These are phyloP conservation scores for Panicum virgatum DNA, from an alignment of 202 grass and related monocot genomes.

Conservation along the genomic window DNA sequence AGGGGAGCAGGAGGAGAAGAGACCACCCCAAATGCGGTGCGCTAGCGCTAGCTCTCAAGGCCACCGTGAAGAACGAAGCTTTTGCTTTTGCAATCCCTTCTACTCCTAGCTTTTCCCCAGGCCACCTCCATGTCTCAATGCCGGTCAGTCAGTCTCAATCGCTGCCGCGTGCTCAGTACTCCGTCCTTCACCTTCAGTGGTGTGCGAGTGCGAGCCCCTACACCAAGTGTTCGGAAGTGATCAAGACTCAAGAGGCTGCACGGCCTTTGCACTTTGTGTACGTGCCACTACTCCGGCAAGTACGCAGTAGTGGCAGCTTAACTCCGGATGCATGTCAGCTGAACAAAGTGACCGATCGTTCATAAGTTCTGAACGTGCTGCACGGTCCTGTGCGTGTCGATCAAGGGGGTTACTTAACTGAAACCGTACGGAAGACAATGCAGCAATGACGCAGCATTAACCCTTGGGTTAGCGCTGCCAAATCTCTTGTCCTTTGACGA, in stretches of 20 bases:
- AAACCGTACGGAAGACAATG: background rate
- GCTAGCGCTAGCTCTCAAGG: background rate
- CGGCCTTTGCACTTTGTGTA: background rate
- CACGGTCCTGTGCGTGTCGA: background rate
- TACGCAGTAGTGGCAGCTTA: background rate
- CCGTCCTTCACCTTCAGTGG: rapidly evolving
- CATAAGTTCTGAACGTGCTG: background rate
- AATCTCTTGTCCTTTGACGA: too few species aligned
- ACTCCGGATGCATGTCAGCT: background rate
- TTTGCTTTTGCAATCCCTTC: slow-evolving; percentile 17
- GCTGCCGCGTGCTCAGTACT: background rate
- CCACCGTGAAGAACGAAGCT: background rate
- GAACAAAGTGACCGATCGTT: background rate
- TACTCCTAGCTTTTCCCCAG: background rate
- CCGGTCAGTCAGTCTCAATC: background rate
- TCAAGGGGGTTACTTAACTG: background rate
- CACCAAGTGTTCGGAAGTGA: background rate
- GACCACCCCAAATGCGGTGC: background rate
- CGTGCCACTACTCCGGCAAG: background rate
- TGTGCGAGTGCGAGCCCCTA: background rate
- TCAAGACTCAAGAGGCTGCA: too few species aligned
- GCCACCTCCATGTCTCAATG: background rate
- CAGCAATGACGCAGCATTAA: background rate
- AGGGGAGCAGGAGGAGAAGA: background rate
- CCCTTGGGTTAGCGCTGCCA: background rate